These are phyloP conservation scores for Posidonia australis DNA, from an alignment of 106 monocot genomes.

Conservation along the genomic window DNA sequence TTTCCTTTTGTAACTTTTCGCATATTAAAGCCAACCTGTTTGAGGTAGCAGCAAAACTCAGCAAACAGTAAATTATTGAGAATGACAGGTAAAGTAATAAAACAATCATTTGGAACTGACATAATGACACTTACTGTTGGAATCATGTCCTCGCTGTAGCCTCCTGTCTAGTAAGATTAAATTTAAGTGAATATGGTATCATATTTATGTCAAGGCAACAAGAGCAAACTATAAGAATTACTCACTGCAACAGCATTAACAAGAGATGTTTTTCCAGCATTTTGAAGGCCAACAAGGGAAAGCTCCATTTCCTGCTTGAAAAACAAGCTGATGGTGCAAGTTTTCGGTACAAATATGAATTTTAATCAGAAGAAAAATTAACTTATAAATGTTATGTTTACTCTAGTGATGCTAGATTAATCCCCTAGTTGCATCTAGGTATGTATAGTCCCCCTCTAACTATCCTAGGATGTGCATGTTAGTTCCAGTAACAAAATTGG, in stretches of 20 bases:
- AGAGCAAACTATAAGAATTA: slow-evolving; percentile 4
- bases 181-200: slow-evolving; percentile 2
- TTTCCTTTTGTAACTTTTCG: slow-evolving; percentile 97
- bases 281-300: slow-evolving; percentile 90
- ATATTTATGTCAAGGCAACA: slow-evolving; percentile 1
- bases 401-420: too few species aligned
- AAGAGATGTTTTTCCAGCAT: slow-evolving; percentile 95
- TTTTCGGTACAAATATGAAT: not conserved
- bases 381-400: too few species aligned
- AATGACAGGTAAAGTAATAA: not conserved
- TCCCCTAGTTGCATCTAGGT: too few species aligned
- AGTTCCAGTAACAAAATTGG: too few species aligned
- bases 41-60: not conserved
- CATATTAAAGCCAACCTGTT: slow-evolving; percentile 95
- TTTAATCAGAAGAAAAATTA: too few species aligned
- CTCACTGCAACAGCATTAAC: slow-evolving; percentile 94
- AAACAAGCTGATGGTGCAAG: slow-evolving; percentile 49
- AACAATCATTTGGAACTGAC: slow-evolving; percentile 2
- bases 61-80: not conserved
- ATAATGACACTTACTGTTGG: slow-evolving; percentile 65
- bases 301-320: slow-evolving; percentile 99
- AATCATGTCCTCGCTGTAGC: slow-evolving; percentile 97
- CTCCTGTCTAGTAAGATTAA: slow-evolving; percentile 54
- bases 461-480: too few species aligned
- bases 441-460: too few species aligned